phyloP scores from a whole-genome alignment of 495 filamentous ascomycete species.

The Jackrogersella minutella region DNA sequence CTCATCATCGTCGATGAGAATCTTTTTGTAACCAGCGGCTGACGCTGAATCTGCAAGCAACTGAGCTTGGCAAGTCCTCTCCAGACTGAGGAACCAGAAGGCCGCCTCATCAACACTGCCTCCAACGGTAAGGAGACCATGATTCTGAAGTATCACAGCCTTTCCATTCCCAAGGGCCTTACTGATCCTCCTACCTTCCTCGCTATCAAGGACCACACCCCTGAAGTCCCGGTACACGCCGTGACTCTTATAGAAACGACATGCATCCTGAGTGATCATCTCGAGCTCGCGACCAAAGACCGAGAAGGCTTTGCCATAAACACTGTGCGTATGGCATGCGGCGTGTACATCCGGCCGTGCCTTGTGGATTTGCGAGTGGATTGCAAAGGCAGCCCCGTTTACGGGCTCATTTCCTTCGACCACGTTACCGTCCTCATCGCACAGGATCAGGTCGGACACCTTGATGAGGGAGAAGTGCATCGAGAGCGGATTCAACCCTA shows the following conservation, averaged over 20 bases:
- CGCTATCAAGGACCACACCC: constrained; percentile 64
- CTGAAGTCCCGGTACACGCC: constrained; percentile 46
- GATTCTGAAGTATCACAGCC: constrained; percentile 73
- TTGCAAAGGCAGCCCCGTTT: constrained; percentile 69
- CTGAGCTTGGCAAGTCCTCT: constrained; percentile 72
- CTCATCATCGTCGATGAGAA: constrained; percentile 61
- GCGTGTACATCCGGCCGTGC: constrained; percentile 59
- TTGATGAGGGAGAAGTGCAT: constrained; percentile 64
- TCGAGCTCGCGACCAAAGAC: constrained; percentile 58
- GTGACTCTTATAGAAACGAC: constrained; percentile 64
- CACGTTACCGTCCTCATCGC: constrained; percentile 60
- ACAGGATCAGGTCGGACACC: constrained; percentile 60
- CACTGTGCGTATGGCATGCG: constrained; percentile 59
- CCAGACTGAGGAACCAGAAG: constrained; percentile 71
- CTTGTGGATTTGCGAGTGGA: constrained; percentile 61
- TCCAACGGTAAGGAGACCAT: constrained; percentile 71
- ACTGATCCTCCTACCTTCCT: constrained; percentile 68
- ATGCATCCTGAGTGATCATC: constrained; percentile 60
- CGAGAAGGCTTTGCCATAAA: constrained; percentile 60
- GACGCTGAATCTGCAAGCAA: constrained; percentile 70
- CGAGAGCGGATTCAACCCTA: constrained; percentile 61
- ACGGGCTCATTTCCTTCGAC: constrained; percentile 59
- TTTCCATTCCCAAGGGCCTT: constrained; percentile 67
- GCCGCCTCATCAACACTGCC: constrained; percentile 71
- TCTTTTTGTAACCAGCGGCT: constrained; percentile 64